These are phyloP conservation scores for Papiliotrema nemorosa DNA, from an alignment of 1,284 basidiomycete species.

Conservation along the genomic window DNA sequence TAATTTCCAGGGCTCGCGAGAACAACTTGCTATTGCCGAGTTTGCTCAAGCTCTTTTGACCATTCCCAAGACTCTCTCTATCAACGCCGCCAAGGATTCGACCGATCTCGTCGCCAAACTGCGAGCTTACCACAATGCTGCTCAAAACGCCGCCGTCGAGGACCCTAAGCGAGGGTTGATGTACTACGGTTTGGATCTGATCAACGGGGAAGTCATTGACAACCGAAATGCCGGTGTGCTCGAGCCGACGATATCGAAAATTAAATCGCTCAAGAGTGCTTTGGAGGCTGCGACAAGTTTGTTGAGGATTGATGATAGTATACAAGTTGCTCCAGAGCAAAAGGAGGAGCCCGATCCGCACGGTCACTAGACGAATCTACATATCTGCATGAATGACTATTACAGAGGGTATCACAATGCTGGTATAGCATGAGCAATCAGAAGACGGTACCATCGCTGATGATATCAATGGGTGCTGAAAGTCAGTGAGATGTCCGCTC, in stretches of 20 bases:
- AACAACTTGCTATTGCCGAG: conserved; percentile 98
- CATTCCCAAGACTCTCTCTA: conserved; percentile 94
- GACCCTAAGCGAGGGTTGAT: conserved; percentile 95
- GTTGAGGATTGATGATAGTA: conserved; percentile 85
- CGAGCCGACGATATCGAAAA: conserved; percentile 96
- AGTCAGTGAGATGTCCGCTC: neutral
- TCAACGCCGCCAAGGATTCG: conserved; percentile 98
- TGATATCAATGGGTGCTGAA: conserved; percentile 28
- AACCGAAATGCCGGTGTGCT: conserved; percentile 90
- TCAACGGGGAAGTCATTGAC: conserved; percentile 92
- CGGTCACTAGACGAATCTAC: conserved; percentile 51
- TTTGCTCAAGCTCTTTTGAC: conserved; percentile 90
- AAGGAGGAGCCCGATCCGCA: conserved; percentile 66
- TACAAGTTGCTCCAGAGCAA: conserved; percentile 58
- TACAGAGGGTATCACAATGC: neutral
- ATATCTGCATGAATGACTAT: neutral
- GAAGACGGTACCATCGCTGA: conserved; percentile 32
- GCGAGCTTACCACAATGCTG: conserved; percentile 94
- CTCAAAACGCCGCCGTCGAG: conserved; percentile 81
- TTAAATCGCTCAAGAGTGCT: conserved; percentile 92
- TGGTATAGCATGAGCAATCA: neutral
- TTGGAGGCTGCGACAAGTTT: conserved; percentile 95
- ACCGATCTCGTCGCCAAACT: conserved; percentile 97
- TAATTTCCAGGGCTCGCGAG: conserved; percentile 75
- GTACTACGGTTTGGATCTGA: conserved; percentile 90